Conservation (phyloP, 78 protist species). For the Mastigamoeba balamuthi region DNA sequence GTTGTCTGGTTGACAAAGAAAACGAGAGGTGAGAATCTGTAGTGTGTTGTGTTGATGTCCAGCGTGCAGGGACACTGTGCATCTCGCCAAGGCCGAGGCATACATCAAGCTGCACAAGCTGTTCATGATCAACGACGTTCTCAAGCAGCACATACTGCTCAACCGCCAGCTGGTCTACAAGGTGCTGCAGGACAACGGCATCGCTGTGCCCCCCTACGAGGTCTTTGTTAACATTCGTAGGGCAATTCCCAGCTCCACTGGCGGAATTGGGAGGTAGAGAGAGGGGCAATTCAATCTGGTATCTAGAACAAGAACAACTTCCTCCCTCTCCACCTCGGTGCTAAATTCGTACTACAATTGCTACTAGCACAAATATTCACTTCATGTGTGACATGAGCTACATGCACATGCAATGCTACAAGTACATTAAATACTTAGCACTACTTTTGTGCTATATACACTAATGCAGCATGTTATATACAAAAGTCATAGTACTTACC, state of each 20-base stretch:
- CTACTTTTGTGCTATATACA: too few relatives aligned
- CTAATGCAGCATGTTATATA: too few relatives aligned
- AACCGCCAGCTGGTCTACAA: slow-evolving; percentile 43
- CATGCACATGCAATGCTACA: too few relatives aligned
- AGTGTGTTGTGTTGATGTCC: too few relatives aligned
- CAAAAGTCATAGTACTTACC: too few relatives aligned
- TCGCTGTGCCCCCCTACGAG: slow-evolving; percentile 46
- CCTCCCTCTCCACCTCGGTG: not conserved
- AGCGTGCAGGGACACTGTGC: too few relatives aligned
- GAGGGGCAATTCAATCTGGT: too few relatives aligned
- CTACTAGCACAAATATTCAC: too few relatives aligned
- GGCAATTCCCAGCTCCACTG: not conserved
- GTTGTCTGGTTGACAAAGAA: too few relatives aligned
- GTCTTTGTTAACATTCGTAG: not conserved
- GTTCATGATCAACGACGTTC: slow-evolving; percentile 60
- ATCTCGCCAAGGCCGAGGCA: slow-evolving; percentile 32
- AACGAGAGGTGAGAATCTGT: too few relatives aligned
- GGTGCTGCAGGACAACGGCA: slow-evolving; percentile 3
- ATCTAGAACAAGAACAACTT: slow-evolving; percentile 11
- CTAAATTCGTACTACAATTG: not conserved
- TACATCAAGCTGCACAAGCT: slow-evolving; percentile 47
- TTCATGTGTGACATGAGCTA: too few relatives aligned
- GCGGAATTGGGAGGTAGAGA: not conserved
- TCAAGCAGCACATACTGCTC: slow-evolving; percentile 28
- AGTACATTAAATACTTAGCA: too few relatives aligned